These are phyloP conservation scores for Triticum monococcum DNA, from an alignment of 176 grass and related monocot species.

Conservation along the genomic window DNA sequence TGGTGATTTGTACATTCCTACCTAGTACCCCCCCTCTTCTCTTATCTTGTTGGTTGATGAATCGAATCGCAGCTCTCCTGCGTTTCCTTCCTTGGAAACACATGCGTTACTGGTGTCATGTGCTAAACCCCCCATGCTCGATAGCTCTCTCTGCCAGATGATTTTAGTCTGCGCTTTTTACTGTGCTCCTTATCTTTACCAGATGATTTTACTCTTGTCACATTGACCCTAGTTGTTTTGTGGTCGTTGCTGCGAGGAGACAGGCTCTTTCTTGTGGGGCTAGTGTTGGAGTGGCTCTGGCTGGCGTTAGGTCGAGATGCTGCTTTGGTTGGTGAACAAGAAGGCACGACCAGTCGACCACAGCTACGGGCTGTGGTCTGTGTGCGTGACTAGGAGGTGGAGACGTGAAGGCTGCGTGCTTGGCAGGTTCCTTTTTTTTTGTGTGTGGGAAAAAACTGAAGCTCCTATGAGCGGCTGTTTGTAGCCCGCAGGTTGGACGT, in stretches of 20 bases:
- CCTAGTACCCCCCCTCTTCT: not conserved
- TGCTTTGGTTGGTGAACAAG: not conserved
- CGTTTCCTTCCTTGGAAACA: not conserved
- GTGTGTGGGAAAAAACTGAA: too few species aligned
- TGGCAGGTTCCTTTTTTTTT: too few species aligned
- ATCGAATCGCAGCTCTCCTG: slow-evolving; percentile 38
- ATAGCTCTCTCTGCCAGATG: not conserved
- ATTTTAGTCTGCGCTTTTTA: not conserved
- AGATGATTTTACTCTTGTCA: not conserved
- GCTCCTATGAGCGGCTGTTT: not conserved
- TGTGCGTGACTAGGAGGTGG: not conserved
- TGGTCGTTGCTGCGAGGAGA: not conserved
- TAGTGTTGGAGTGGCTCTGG: too few species aligned
- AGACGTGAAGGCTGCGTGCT: too few species aligned
- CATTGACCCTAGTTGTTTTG: not conserved
- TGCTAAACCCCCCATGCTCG: not conserved
- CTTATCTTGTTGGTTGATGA: not conserved
- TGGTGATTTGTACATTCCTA: slow-evolving; percentile 40
- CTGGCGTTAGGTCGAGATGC: not conserved
- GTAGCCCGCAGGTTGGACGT: not conserved
- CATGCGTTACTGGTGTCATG: not conserved
- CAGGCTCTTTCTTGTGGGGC: not conserved
- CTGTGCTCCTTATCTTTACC: not conserved
- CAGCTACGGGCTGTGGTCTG: too few species aligned
- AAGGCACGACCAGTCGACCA: not conserved